A percentile compares a stretch with the other conserved stretches of the same genome.
These are phyloP conservation scores for Lentinula lateritia DNA, from an alignment of 768 basidiomycete species.

Conservation along the genomic window DNA sequence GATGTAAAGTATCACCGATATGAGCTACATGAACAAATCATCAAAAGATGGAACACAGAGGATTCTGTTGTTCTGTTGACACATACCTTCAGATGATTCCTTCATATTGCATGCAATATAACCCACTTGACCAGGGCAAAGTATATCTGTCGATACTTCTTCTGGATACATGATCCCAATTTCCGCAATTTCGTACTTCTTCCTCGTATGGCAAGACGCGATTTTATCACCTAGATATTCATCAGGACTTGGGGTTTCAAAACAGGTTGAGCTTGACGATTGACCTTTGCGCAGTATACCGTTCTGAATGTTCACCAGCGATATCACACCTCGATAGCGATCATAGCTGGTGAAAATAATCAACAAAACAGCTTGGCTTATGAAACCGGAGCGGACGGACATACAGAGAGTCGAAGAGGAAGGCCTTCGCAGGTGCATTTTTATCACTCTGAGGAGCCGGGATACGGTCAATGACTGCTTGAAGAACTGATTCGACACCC, in stretches of 20 bases:
- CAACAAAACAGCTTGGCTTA: background rate
- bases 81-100: constrained; percentile 82
- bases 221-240: constrained; percentile 78
- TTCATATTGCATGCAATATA: constrained; percentile 98
- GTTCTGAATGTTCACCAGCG: constrained; percentile 74
- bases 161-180: constrained; percentile 89
- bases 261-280: background rate
- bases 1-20: constrained; percentile 91
- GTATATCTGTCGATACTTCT: constrained; percentile 63
- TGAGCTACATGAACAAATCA: constrained; percentile 50
- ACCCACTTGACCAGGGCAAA: constrained; percentile 80
- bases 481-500: constrained; percentile 73
- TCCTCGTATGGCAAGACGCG: constrained; percentile 75
- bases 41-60: background rate
- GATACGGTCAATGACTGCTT: constrained; percentile 77
- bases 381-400: constrained; percentile 16
- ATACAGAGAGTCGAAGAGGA: constrained; percentile 91
- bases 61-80: background rate
- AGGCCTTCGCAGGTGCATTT: constrained; percentile 63
- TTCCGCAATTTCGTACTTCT: constrained; percentile 85
- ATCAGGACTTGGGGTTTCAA: background rate
- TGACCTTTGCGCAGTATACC: constrained; percentile 81
- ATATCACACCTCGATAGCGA: constrained; percentile 93
- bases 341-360: constrained; percentile 64
- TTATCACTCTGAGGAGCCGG: constrained; percentile 66